phyloP scores from a whole-genome alignment of 2,329 filamentous ascomycete species.

The Monilinia laxa region DNA sequence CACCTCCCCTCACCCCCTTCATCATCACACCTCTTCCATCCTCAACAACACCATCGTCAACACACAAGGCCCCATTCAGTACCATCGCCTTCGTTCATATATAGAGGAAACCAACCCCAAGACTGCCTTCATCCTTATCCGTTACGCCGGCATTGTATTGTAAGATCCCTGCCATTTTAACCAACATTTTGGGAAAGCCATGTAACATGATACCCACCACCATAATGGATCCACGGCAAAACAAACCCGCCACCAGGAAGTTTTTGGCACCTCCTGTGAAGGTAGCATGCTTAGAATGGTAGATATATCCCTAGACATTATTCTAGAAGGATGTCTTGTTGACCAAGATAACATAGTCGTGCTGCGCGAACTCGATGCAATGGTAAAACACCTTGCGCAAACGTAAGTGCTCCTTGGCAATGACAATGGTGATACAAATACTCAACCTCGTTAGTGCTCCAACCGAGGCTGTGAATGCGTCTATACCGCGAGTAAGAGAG shows the following conservation, averaged over 20 bases:
- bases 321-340: not conserved
- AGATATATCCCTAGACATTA: constrained; percentile 30
- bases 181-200: not conserved
- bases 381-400: constrained; percentile 47
- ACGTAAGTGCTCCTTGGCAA: constrained; percentile 40
- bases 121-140: not conserved
- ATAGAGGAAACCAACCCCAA: no score
- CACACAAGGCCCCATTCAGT: no score
- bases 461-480: constrained; percentile 37
- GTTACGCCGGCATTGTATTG: no score
- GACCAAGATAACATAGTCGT: constrained; percentile 40
- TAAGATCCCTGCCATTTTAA: constrained; percentile 3
- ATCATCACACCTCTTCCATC: no score
- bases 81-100: no score
- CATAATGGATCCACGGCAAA: not conserved
- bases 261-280: constrained; percentile 48
- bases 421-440: not conserved
- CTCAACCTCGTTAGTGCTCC: constrained; percentile 30
- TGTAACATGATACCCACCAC: constrained; percentile 14
- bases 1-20: no score
- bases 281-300: constrained; percentile 52
- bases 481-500: constrained; percentile 38
- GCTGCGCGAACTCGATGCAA: constrained; percentile 50
- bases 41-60: no score
- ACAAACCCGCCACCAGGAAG: constrained; percentile 33